Evolutionary conservation across 495 filamentous ascomycete genomes (phyloP).

Genomic region (Podospora appendiculata): DNA sequence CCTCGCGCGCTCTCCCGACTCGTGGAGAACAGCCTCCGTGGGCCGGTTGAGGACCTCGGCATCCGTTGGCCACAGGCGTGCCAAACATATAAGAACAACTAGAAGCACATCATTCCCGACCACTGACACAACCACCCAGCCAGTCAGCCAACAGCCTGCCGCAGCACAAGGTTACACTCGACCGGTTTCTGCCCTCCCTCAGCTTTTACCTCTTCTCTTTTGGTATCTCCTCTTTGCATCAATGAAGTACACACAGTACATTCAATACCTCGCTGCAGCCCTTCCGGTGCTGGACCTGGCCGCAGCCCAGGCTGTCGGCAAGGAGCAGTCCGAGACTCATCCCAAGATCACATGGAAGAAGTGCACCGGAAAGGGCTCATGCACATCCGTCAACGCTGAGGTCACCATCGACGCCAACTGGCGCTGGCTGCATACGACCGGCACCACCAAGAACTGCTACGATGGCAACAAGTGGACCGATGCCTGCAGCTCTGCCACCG

Average conservation of each 20-base stretch:
- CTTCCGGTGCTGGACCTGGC: conserved; percentile 20
- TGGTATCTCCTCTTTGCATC: background rate
- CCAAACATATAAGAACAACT: background rate
- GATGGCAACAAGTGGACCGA: conserved; percentile 44
- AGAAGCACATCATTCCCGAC: too few species aligned
- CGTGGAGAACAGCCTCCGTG: background rate
- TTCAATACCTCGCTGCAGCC: conserved; percentile 25
- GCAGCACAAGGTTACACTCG: background rate
- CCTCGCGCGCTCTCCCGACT: background rate
- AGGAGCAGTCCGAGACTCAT: conserved; percentile 45
- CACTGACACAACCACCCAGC: background rate
- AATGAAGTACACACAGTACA: conserved; percentile 16
- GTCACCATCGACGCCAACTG: conserved; percentile 47
- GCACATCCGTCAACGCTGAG: conserved; percentile 34
- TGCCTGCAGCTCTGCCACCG: conserved; percentile 30
- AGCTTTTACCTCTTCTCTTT: background rate
- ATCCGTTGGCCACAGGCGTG: background rate
- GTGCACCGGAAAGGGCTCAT: conserved; percentile 45
- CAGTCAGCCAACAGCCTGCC: background rate
- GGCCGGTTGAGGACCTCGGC: background rate
- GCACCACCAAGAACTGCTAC: conserved; percentile 39
- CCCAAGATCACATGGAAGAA: conserved; percentile 52
- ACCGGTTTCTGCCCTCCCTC: background rate
- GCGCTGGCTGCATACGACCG: conserved; percentile 40
- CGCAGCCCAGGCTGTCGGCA: conserved; percentile 49